A percentile compares a stretch with the other conserved stretches of the same genome.
These are phyloP conservation scores for Coemansia sp. DNA, from an alignment of 192 early-diverging fungal species.

Conservation along the genomic window DNA sequence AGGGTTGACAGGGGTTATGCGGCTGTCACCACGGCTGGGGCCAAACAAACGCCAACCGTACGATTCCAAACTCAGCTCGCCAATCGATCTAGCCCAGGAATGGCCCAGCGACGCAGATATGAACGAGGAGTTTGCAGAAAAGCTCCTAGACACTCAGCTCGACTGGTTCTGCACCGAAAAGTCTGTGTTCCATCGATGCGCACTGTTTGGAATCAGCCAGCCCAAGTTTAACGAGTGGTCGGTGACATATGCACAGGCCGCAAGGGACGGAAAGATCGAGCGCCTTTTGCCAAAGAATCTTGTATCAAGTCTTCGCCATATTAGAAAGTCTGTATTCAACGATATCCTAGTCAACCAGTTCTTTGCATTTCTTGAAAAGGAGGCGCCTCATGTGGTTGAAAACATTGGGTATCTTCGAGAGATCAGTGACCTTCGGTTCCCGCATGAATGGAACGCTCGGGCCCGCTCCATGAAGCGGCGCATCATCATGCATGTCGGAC, in stretches of 20 bases:
- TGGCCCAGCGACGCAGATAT: conserved; percentile 44
- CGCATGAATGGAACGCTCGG: conserved; percentile 74
- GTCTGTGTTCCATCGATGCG: conserved; percentile 26
- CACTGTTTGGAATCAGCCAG: conserved; percentile 39
- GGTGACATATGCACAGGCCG: conserved; percentile 23
- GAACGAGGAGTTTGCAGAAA: conserved; percentile 30
- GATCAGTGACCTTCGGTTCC: conserved; percentile 74
- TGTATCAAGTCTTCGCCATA: conserved; percentile 23
- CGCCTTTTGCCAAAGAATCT: conserved; percentile 25
- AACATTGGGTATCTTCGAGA: conserved; percentile 57
- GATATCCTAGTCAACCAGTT: conserved; percentile 42
- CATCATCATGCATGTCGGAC: conserved; percentile 92
- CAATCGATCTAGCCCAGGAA: too few species aligned
- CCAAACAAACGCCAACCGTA: neutral
- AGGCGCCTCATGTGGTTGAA: conserved; percentile 44
- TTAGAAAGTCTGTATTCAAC: conserved; percentile 19
- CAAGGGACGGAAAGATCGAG: conserved; percentile 18
- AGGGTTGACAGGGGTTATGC: neutral
- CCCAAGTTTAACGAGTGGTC: conserved; percentile 31
- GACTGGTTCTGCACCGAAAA: conserved; percentile 8
- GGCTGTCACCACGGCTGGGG: too few species aligned
- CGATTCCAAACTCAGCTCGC: too few species aligned
- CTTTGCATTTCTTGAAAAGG: conserved; percentile 49
- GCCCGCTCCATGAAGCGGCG: conserved; percentile 76
- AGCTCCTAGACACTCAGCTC: conserved; percentile 13